Evolutionary conservation across 129 eudicot species (phyloP).

Genomic region (Mikania micrantha): DNA sequence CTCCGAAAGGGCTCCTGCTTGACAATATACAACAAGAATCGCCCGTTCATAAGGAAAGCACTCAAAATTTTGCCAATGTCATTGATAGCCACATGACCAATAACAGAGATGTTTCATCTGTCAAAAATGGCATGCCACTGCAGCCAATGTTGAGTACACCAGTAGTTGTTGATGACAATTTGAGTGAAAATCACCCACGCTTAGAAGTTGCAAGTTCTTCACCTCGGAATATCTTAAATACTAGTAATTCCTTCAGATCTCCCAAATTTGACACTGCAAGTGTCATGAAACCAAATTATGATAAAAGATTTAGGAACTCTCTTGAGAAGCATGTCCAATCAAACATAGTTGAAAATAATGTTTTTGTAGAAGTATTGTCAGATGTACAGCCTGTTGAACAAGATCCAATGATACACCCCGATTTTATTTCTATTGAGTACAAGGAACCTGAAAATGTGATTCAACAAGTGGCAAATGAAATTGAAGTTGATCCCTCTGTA

Average conservation of each 20-base stretch:
- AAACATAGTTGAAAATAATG: slow-evolving; percentile 13
- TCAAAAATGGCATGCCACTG: slow-evolving; percentile 24
- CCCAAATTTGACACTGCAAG: slow-evolving; percentile 20
- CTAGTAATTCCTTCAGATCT: slow-evolving; percentile 21
- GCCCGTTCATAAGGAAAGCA: slow-evolving; percentile 11
- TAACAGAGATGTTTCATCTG: slow-evolving; percentile 27
- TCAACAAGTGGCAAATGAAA: slow-evolving; percentile 40
- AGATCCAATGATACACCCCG: slow-evolving; percentile 17
- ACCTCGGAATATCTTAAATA: slow-evolving; percentile 21
- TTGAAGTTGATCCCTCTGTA: slow-evolving; percentile 32
- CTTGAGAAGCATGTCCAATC: slow-evolving; percentile 29
- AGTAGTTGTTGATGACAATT: slow-evolving; percentile 10
- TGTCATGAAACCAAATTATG: slow-evolving; percentile 26
- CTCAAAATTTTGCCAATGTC: slow-evolving; percentile 13
- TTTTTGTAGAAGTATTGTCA: slow-evolving; percentile 20
- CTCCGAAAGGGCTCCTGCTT: slow-evolving; percentile 27
- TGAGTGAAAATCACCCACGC: slow-evolving; percentile 19
- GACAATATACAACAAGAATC: slow-evolving; percentile 17
- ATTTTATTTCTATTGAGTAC: slow-evolving; percentile 24
- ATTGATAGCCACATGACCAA: slow-evolving; percentile 39
- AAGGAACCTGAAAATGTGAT: slow-evolving; percentile 23
- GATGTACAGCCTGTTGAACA: slow-evolving; percentile 22
- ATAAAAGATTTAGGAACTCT: slow-evolving; percentile 34
- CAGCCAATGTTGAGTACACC: slow-evolving; percentile 27
- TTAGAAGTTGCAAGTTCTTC: slow-evolving; percentile 35